A percentile compares a stretch with the other conserved stretches of the same genome.
These are phyloP conservation scores for Hapsidospora chrysogenum DNA, from an alignment of 495 filamentous ascomycete genomes.

Conservation along the genomic window DNA sequence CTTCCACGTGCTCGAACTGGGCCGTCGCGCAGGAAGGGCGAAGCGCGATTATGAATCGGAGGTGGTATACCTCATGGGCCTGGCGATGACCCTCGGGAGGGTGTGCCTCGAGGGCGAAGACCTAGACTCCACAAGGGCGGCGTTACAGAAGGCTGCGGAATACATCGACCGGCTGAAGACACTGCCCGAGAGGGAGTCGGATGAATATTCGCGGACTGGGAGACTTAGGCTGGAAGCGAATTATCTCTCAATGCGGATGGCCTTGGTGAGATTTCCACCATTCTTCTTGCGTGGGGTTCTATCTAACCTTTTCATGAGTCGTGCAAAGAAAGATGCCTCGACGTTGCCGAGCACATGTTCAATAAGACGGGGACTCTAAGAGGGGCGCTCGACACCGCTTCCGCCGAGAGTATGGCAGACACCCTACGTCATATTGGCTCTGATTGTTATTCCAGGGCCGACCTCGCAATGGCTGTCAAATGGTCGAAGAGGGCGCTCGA, in stretches of 20 bases:
- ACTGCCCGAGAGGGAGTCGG: conserved; percentile 9
- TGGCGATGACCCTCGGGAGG: conserved; percentile 4
- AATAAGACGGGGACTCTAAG: conserved; percentile 30
- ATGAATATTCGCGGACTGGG: conserved; percentile 12
- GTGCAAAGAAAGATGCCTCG: conserved; percentile 51
- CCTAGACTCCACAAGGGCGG: conserved; percentile 35
- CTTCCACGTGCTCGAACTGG: conserved; percentile 50
- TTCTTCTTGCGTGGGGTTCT: not conserved
- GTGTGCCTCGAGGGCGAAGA: conserved; percentile 27
- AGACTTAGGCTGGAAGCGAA: conserved; percentile 34
- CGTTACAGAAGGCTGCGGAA: conserved; percentile 45
- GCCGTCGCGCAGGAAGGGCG: conserved; percentile 18
- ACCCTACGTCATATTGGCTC: conserved; percentile 57
- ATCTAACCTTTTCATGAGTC: conserved; percentile 28
- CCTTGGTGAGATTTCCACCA: conserved; percentile 36
- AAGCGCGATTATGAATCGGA: not conserved
- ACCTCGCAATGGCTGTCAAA: conserved; percentile 37
- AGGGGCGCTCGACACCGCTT: conserved; percentile 24
- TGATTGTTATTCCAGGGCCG: conserved; percentile 31
- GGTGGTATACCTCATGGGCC: not conserved
- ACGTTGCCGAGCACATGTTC: conserved; percentile 68
- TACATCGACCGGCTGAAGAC: conserved; percentile 41
- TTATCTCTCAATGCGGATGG: conserved; percentile 54
- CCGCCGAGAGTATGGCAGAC: conserved; percentile 52
- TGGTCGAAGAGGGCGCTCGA: conserved; percentile 64